Conservation (phyloP, 331 rosid species). For the Arachis monticola region DNA sequence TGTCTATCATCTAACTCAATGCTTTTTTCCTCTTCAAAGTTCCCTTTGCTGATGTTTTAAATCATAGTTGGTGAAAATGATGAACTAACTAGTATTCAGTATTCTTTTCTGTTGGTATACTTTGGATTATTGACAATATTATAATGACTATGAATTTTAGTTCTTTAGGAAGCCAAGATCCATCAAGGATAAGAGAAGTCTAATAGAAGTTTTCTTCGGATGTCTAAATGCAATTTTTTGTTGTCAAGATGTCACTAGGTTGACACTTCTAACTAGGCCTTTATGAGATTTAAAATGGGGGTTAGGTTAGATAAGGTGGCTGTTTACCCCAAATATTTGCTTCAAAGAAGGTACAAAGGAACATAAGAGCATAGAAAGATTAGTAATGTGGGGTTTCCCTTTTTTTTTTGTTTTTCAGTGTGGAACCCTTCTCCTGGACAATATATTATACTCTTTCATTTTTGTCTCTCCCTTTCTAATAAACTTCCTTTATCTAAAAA, state of each 20-base stretch:
- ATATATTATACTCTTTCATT: not conserved
- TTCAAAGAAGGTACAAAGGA: not conserved
- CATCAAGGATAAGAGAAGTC: not conserved
- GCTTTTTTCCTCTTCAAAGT: constrained; percentile 14
- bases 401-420: not conserved
- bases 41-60: constrained; percentile 27
- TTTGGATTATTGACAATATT: constrained; percentile 30
- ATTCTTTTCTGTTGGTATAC: constrained; percentile 1
- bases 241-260: not conserved
- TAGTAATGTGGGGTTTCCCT: not conserved
- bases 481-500: not conserved
- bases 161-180: not conserved
- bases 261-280: not conserved
- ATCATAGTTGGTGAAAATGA: constrained; percentile 11
- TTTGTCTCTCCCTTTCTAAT: not conserved
- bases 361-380: not conserved
- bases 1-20: constrained; percentile 11
- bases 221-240: not conserved
- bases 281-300: too few relatives aligned
- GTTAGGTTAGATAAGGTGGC: too few relatives aligned
- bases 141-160: not conserved
- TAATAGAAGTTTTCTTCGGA: not conserved
- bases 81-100: not conserved
- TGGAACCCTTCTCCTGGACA: not conserved
- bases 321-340: too few relatives aligned